Evolutionary conservation across 129 eudicot genomes (phyloP).

Genomic region (sunflower (Helianthus annuus)): DNA sequence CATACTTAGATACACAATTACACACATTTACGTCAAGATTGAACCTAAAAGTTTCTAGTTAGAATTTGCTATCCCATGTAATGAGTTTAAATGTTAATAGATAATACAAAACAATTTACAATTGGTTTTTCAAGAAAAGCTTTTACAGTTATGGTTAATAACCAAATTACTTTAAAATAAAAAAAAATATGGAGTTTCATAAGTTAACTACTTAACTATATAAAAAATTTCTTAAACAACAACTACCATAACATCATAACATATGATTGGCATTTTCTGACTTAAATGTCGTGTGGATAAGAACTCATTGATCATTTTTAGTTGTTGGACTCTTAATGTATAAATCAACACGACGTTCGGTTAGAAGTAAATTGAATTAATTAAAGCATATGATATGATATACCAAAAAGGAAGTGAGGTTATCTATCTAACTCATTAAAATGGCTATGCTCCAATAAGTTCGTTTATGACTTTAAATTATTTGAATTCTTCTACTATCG

Average conservation of each 20-base stretch:
- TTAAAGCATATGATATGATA: conserved; percentile 6
- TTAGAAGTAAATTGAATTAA: neutral
- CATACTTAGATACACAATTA: neutral
- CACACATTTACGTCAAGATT: neutral
- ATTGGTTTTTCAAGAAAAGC: neutral
- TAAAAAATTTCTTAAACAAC: neutral
- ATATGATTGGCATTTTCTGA: neutral
- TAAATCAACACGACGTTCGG: neutral
- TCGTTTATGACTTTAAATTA: too few species aligned
- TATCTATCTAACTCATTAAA: neutral
- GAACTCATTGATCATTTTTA: neutral
- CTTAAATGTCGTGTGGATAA: too few species aligned
- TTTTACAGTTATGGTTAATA: neutral
- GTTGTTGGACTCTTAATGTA: neutral
- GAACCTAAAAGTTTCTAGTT: neutral
- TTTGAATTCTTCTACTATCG: too few species aligned
- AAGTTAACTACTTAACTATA: neutral
- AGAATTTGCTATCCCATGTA: neutral
- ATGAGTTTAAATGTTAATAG: neutral
- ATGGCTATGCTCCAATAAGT: neutral
- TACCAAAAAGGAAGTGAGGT: neutral
- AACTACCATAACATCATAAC: neutral
- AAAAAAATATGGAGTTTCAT: neutral
- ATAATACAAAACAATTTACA: neutral
- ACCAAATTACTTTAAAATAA: neutral